Base-by-base conservation (phyloP, 345 rosid species). In the Gynandropsis gynandra region DNA sequence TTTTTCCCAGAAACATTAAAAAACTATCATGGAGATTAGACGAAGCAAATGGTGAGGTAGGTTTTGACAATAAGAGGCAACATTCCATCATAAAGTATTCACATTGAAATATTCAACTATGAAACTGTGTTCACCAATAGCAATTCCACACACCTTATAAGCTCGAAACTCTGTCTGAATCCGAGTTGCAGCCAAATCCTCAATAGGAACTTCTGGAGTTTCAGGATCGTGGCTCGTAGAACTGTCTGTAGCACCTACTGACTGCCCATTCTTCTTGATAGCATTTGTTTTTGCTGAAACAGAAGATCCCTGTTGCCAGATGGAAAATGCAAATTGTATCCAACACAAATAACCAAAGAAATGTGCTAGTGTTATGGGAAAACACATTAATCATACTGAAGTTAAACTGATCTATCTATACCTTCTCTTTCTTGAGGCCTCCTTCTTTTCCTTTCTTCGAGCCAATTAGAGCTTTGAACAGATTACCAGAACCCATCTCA, bases 161-260 rank as follows among this genome's bases (percentile, higher is more conserved):
- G 95, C 95, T 61, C 82, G 69, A 52, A 84, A 81, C 61, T 89
- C 96, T 42, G 79, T 61, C 67, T 85, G 95, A 66, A 81, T 79
- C 64, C 75, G 61, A 38, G 65, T 72, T 27, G 89, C 95, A 15
- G 94, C 86, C 67, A 76, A 68, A 53, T 79, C 88, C 58, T 79
- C 79, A 38, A 53, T 59, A 11, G 71, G 73, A 54, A 65, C 19
- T 49, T 70, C 72, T 37, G 61, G 74, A 56, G 70, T 37, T 31
- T 40, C 48, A n/a, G 45, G 24, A 47, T 45, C 62, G 5, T 5
- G 29, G 29, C 2, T 5, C 29, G 29, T 24, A 24, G 5, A 18
- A 42, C 14, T 42, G 10, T 18, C 10, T 9, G 21, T 12, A 24
- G 54, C 43, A 20, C 61, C 33, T 11, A 44, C 34, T 40, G 69